Percentiles rank a stretch among this genome's conserved stretches.
Evolutionary conservation across 73 alveolate genomes (phyloP).

Genomic region (Paramecium octaurelia): DNA sequence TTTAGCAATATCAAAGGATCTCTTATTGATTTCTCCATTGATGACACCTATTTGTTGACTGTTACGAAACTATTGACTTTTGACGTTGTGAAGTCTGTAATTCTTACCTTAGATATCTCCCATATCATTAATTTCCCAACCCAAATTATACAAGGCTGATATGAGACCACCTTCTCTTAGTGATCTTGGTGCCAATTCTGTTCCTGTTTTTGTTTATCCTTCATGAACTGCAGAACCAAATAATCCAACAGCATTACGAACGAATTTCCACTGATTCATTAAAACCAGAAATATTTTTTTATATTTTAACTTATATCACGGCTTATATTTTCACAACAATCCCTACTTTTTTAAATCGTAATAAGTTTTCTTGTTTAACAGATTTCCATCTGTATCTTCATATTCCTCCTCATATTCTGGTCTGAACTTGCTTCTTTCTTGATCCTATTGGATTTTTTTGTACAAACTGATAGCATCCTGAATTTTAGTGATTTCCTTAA

Average conservation of each 20-base stretch:
- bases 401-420: conserved; percentile 96
- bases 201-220: neutral
- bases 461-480: conserved; percentile 98
- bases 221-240: neutral
- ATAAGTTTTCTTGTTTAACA: conserved; percentile 75
- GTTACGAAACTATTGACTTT: neutral
- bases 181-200: conserved; percentile 18
- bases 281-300: neutral
- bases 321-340: neutral
- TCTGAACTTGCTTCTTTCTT: conserved; percentile 91
- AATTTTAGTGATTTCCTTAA: conserved; percentile 96
- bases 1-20: conserved; percentile 11
- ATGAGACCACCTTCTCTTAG: neutral
- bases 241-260: neutral
- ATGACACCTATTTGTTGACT: neutral
- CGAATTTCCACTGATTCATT: neutral
- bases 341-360: conserved; percentile 7
- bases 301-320: neutral
- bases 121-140: neutral
- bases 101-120: neutral
- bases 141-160: neutral
- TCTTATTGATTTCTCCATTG: neutral
- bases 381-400: conserved; percentile 95
- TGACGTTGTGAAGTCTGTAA: neutral
- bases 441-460: conserved; percentile 89